Percentiles rank a stretch among this genome's conserved stretches.
Conservation (phyloP, 306 rosid species). For the Astragalus membranaceus region DNA sequence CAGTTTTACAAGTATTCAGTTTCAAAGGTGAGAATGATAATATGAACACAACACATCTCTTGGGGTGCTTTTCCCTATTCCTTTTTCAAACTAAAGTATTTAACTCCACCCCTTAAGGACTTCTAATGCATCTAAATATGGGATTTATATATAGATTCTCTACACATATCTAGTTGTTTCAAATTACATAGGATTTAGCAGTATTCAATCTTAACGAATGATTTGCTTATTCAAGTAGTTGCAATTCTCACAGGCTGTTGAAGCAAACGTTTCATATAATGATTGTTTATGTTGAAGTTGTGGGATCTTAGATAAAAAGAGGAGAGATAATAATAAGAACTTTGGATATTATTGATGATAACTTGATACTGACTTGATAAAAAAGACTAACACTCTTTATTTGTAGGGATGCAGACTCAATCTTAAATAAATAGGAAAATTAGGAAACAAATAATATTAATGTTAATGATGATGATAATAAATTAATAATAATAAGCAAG, state of each 20-base stretch:
- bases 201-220: neutral
- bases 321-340: no score
- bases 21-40: slow-evolving; percentile 63
- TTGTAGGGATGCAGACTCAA: no score
- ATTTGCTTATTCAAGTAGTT: neutral
- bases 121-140: neutral
- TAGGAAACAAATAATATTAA: no score
- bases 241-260: slow-evolving; percentile 5
- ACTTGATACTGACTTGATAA: no score
- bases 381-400: no score
- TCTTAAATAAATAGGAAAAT: no score
- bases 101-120: neutral
- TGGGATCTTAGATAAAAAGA: no score
- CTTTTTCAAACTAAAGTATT: slow-evolving; percentile 9
- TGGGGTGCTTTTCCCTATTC: neutral
- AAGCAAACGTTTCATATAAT: neutral
- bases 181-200: neutral
- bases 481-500: no score
- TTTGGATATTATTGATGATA: no score
- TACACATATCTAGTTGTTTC: neutral
- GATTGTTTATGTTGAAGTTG: neutral
- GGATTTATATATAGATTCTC: neutral
- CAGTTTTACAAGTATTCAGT: slow-evolving; percentile 64
- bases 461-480: no score
- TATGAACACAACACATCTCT: slow-evolving; percentile 7